Base-by-base conservation (phyloP, 495 filamentous ascomycete species). In the Penicillium coprophilum region DNA sequence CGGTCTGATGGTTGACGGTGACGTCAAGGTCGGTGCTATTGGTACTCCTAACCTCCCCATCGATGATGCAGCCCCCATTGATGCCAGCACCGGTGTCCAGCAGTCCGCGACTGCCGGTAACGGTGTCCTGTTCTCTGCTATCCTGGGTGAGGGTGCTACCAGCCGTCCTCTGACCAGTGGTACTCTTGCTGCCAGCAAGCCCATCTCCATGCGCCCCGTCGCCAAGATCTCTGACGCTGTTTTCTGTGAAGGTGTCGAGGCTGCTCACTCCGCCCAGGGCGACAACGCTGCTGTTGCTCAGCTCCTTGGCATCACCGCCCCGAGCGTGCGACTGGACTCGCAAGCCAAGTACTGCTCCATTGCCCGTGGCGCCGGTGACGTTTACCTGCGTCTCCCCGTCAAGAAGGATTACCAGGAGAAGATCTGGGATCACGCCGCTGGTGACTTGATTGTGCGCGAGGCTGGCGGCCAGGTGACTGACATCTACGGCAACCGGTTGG, bases 401-500 rank as follows among this genome's bases (percentile, higher is more conserved):
- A 86, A 81, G 62, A 86, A 85, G 66, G 85, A 86, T 23, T 99
- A 97, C 73, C 85, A 96, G 75, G 94, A 99, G 80, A 99, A 99
- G 81, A 97, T 99, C 60, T 99, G 94, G 94, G 94, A 99, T 69
- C 94, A 99, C 73, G 95, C 93, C 30, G 93, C 91, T n/a, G 94
- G 94, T 32, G 92, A 95, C 57, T 71, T 99, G 49, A 92, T 99
- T 62, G 92, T 96, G 11, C 82, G 91, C 46, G 94, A 99, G 72
- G 92, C 95, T 5, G 94, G 95, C 46, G 95, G 93, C 23, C 78
- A 88, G 64, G 94, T 98, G 32, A 95, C 88, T 17, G 94, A 96
- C 72, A 87, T 86, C 51, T 81, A 85, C 57, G 92, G 93, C 43
- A 84, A 85, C 62, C 75, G 82, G 38, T 76, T 99, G 59, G 87